A percentile compares a stretch with the other conserved stretches of the same genome.
phyloP scores from a whole-genome alignment of 108 stramenopile species.

The Skeletonema menzelii region DNA sequence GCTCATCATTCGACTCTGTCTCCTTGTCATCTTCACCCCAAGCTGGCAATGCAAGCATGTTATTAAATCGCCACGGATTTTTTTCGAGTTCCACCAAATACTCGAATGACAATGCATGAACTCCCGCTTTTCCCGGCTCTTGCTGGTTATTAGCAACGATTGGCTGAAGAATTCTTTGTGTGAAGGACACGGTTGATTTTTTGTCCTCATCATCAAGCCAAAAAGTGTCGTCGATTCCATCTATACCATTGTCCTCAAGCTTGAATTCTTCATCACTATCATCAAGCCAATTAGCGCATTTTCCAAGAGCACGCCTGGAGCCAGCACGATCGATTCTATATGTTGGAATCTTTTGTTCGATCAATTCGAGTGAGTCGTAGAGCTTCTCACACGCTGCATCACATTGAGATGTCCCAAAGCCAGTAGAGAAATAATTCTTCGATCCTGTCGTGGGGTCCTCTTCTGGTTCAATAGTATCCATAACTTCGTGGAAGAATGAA shows the following conservation, averaged over 20 bases:
- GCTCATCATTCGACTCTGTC: conserved; percentile 1
- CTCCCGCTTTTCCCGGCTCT: conserved; percentile 24
- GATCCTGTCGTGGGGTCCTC: conserved; percentile 23
- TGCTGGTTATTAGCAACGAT: conserved; percentile 31
- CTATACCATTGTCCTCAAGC: conserved; percentile 22
- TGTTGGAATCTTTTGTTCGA: conserved; percentile 83
- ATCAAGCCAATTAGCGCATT: conserved; percentile 28
- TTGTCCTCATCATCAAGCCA: conserved; percentile 43
- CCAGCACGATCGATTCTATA: conserved; percentile 59
- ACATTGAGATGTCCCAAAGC: conserved; percentile 31
- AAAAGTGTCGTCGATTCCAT: conserved; percentile 27
- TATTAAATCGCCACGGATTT: conserved; percentile 74
- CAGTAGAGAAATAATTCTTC: conserved; percentile 28
- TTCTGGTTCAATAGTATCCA: conserved; percentile 59
- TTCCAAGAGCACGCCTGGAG: conserved; percentile 21
- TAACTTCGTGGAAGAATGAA: conserved; percentile 82
- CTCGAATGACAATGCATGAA: conserved; percentile 51
- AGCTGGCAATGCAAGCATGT: conserved; percentile 54
- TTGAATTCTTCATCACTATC: conserved; percentile 56
- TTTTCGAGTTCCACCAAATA: conserved; percentile 73
- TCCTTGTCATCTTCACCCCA: conserved; percentile 1
- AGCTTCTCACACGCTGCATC: conserved; percentile 52
- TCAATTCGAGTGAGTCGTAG: conserved; percentile 58
- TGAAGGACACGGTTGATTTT: conserved; percentile 42
- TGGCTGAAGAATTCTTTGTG: conserved; percentile 40